A percentile compares a stretch with the other conserved stretches of the same genome.
Evolutionary conservation across 2,329 filamentous ascomycete species (phyloP).

Genomic region (Graphilbum ipis-grandicollis): DNA sequence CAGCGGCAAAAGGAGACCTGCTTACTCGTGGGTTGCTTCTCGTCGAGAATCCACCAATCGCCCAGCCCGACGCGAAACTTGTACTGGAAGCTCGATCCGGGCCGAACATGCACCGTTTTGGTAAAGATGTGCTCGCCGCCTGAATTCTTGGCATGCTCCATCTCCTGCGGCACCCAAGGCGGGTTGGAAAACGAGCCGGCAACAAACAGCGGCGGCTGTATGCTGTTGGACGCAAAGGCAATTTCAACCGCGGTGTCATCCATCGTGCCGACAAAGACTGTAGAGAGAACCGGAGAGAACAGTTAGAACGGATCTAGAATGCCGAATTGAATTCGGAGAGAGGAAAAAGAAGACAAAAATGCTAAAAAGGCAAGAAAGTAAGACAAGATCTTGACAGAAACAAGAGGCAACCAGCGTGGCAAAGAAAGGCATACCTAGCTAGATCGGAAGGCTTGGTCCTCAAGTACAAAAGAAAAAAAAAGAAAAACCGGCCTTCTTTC

Average conservation of each 20-base stretch:
- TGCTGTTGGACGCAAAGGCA: conserved; percentile 40
- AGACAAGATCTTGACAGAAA: too few species aligned
- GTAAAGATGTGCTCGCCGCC: conserved; percentile 40
- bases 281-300: too few species aligned
- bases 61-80: conserved; percentile 53
- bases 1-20: background rate
- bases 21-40: conserved; percentile 41
- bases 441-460: too few species aligned
- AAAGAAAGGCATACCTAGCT: too few species aligned
- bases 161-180: conserved; percentile 49
- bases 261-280: conserved; percentile 20
- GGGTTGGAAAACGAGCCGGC: conserved; percentile 52
- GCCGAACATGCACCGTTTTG: conserved; percentile 34
- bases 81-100: conserved; percentile 50
- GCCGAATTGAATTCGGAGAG: too few species aligned
- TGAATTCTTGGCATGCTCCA: conserved; percentile 34
- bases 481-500: too few species aligned
- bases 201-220: conserved; percentile 50
- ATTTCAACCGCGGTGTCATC: conserved; percentile 32
- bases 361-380: too few species aligned
- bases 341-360: too few species aligned
- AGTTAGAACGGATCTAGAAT: too few species aligned
- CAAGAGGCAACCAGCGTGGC: too few species aligned
- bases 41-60: conserved; percentile 55
- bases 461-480: too few species aligned